Evolutionary conservation across 306 rosid genomes (phyloP), one percentile per base, ranked within the genome.

Genomic region (Trifolium fragiferum): DNA sequence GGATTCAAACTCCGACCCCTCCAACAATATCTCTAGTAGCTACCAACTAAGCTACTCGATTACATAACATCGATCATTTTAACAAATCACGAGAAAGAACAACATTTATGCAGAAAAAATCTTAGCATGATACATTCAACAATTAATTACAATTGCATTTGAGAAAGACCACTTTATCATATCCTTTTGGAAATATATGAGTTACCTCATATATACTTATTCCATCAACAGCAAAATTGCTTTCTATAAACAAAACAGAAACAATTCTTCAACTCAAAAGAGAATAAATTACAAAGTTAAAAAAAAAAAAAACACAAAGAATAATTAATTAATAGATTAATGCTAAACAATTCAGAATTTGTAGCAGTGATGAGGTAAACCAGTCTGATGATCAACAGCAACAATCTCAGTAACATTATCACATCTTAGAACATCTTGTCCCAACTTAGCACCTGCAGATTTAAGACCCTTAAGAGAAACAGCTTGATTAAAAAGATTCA

Each of bases 401-500:
- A 94, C 99, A 4, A 90, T 74, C 90, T 94, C 96, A 4, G 93
- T 80, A 58, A 58, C 86, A 68, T 90, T 92, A 76, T 90, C 53
- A 73, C 99, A 94, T 63, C 70, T 59, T 6, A 92, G 87, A 21
- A 94, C 99, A 80, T 94, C 99, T 40, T 92, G 97, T 2, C 98
- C 96, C 79, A 94, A 71, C 86, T 85, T 92, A 30, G 99, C 96
- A 47, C 97, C 99, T 8, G 99, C 98, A 3, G 96, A 77, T 54
- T 92, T 94, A 1, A 94, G 87, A 7, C 99, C 99, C 84, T 80
- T 94, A 0, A 94, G 87, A 32, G 97, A 94, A 55, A 94, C 78
- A 0, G 96, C 89, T 65, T 84, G 93, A 53, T 94, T 94, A 75
- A 94, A 94, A 10, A 94, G 93, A 82, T 92, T 94, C 82, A 94